Base-by-base conservation (phyloP, 2,329 filamentous ascomycete species). In the Verticillium nonalfalfae region DNA sequence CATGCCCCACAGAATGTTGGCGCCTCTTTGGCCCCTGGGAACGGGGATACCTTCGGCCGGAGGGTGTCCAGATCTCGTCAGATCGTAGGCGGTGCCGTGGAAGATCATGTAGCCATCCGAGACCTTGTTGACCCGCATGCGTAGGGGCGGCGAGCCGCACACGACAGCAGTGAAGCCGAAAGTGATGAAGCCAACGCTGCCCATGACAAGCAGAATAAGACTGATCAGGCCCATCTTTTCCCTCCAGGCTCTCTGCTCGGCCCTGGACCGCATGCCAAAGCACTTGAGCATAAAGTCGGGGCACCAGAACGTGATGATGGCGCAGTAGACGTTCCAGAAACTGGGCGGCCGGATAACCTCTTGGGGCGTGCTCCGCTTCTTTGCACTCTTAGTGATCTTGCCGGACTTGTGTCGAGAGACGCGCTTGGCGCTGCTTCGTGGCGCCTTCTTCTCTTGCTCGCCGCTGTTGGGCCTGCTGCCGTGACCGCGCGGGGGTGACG, bases 221-320 rank as follows among this genome's bases (percentile, higher is more conserved):
- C 93, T 97, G 77, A 97, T 91, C 62, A 99, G 79, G 2, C 95
- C 95, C 81, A 99, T 96, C 82, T 99, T 99, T 74, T 99, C 95
- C 67, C 95, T 86, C 95, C 95, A 99, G 2, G 95, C 95, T 70
- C 92, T 85, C 72, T 93, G 90, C 74, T 98, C 92, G 15, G 89
- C 92, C 74, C 90, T 95, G 56, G 90, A 84, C 7, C 87, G 86
- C 81, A 90, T 96, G 45, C 93, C 93, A 70, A 93, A 95, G 75
- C 91, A 96, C 66, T 84, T 85, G 60, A 99, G 80, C 34, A 97
- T 76, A 64, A 94, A 90, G 72, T 93, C 89, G 0, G 95, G 95
- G 62, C 87, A 90, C 93, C 95, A 98, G 71, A 98, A 97, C 0
- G 95, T 99, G 66, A 99, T 78, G 65, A 96, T 85, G 57, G 90